Evolutionary conservation across 306 rosid genomes (phyloP), one percentile per base, ranked within the genome.

Genomic region (Dryas drummondii): DNA sequence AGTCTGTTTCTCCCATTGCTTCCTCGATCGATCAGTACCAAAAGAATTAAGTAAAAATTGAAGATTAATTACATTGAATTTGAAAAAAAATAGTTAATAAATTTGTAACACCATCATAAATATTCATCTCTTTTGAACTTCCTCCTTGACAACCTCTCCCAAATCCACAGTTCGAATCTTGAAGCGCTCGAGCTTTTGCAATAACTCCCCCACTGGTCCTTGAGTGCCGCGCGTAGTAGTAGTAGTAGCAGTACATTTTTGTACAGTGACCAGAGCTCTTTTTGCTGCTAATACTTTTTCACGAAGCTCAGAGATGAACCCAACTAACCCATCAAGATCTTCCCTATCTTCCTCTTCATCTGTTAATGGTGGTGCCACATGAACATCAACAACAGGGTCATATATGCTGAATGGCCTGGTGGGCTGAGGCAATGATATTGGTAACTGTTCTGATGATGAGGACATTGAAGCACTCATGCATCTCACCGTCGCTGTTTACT

Each of bases 161-260:
- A 62, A 69, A 70, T 68, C 62, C 44, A 57, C 13, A 57, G 72
- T 74, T 41, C 75, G 71, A 44, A 82, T 58, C 73, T 78, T 82
- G 80, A 82, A 82, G 42, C 75, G 75, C 55, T 46, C 78, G 27
- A 67, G 83, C 73, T 60, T 75, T 13, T 32, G 27, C 16, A 49
- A 26, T 11, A 54, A 76, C 1, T 81, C 64, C 66, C 53, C 67
- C 40, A n/a, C 5, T 26, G 61, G n/a, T 69, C 67, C 69, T 3
- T 15, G 52, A 54, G 72, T 26, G 8, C 61, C 75, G 6, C 67
- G 68, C 2, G 63, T 16, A 32, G 37, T 32, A 3, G 66, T 46
- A 8, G 44, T 47, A 4, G 56, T 42, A 7, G 55, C 42, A 46
- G 49, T 3, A 48, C 71, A 57, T 12, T 6, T 65, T 76, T 16